Evolutionary conservation across 169 alveolate species (phyloP).

Genomic region (Perkinsus marinus): DNA sequence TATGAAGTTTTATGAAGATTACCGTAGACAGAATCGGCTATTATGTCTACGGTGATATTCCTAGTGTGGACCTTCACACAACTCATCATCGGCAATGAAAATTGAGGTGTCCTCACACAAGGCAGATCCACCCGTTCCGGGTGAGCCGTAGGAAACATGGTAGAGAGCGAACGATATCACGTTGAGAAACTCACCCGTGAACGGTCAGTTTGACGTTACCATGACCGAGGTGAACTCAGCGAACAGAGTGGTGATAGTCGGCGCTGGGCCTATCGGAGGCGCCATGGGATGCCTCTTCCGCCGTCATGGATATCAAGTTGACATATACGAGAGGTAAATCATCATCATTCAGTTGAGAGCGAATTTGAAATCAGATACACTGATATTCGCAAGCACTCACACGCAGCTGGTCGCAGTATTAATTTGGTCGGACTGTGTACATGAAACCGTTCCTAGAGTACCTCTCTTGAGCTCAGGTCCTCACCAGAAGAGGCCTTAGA

Average conservation of each 20-base stretch:
- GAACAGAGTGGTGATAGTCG: neutral
- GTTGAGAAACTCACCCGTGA: too few species aligned
- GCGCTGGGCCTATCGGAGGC: neutral
- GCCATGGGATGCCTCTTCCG: neutral
- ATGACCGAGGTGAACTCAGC: neutral
- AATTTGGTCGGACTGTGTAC: neutral
- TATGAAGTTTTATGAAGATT: too few species aligned
- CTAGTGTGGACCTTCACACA: too few species aligned
- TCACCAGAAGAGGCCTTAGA: slow-evolving; percentile 1
- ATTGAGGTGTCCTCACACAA: too few species aligned
- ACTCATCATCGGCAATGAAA: too few species aligned
- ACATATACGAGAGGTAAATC: neutral
- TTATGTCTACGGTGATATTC: too few species aligned
- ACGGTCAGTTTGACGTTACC: too few species aligned
- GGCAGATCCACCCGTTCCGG: too few species aligned
- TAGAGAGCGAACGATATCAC: too few species aligned
- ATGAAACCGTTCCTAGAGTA: neutral
- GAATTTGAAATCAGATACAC: neutral
- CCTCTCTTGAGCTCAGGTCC: neutral
- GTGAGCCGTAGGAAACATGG: too few species aligned
- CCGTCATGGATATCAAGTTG: neutral
- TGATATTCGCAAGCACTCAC: neutral
- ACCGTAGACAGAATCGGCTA: too few species aligned
- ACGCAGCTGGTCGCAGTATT: neutral
- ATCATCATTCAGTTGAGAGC: neutral